A percentile compares a stretch with the other conserved stretches of the same genome.
phyloP scores from a whole-genome alignment of 2,329 filamentous ascomycete species.

The Pezicula carpinea region DNA sequence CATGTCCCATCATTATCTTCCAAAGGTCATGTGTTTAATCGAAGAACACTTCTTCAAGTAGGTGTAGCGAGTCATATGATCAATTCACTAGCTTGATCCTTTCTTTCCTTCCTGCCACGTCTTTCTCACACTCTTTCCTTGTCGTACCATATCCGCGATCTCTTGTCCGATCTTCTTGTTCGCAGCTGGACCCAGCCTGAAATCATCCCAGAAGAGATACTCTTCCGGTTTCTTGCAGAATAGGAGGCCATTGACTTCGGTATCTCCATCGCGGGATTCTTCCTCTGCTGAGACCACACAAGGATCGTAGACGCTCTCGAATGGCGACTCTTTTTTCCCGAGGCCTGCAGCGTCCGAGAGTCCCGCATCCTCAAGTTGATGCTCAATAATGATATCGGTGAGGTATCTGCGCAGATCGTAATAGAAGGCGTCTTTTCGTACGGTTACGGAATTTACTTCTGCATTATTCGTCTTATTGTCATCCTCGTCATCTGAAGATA shows the following conservation, averaged over 20 bases:
- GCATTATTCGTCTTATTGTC: background rate
- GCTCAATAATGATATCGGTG: conserved; percentile 41
- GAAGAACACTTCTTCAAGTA: too few relatives aligned
- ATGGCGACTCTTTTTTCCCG: conserved; percentile 29
- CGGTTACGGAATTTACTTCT: background rate
- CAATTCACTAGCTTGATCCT: too few relatives aligned
- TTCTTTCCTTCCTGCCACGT: background rate
- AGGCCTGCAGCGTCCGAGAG: conserved; percentile 40
- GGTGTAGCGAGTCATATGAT: too few relatives aligned
- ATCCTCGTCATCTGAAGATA: background rate
- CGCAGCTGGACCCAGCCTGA: conserved; percentile 37
- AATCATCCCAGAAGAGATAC: conserved; percentile 49
- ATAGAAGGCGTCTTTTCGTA: conserved; percentile 34
- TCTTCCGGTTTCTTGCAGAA: conserved; percentile 36
- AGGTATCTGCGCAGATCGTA: conserved; percentile 37
- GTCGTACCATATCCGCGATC: conserved; percentile 20
- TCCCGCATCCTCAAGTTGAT: conserved; percentile 39
- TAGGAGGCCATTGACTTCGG: conserved; percentile 16
- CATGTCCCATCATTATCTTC: too few relatives aligned
- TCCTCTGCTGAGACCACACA: conserved; percentile 18
- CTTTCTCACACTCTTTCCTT: conserved; percentile 14
- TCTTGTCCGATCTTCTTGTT: conserved; percentile 30
- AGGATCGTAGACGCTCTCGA: conserved; percentile 15
- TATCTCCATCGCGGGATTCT: conserved; percentile 9
- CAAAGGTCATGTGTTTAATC: too few relatives aligned